Percentiles rank a stretch among this genome's conserved stretches.
These are phyloP conservation scores for Trichophyton simii DNA, from an alignment of 2,329 filamentous ascomycete species.

Conservation along the genomic window DNA sequence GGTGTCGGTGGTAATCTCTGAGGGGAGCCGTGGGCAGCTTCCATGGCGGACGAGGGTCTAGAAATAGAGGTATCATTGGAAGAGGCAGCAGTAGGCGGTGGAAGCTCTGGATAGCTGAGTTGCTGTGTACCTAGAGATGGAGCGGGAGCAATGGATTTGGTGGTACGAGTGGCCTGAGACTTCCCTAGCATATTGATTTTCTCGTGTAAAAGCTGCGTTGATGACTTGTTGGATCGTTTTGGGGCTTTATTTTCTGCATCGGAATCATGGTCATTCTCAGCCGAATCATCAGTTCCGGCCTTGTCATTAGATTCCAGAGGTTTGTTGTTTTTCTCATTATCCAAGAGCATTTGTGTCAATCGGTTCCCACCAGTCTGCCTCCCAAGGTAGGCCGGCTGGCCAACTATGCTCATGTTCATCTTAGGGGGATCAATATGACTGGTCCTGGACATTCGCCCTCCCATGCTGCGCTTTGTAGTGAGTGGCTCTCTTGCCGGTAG, in stretches of 20 bases:
- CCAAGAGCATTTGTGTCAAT: slow-evolving; percentile 23
- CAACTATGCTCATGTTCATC: slow-evolving; percentile 20
- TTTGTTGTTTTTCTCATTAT: slow-evolving; percentile 29
- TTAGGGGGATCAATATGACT: slow-evolving; percentile 60
- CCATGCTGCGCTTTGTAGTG: slow-evolving; percentile 70
- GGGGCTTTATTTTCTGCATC: slow-evolving; percentile 40
- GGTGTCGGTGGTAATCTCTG: neutral
- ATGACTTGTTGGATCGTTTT: slow-evolving; percentile 65
- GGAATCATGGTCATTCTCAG: slow-evolving; percentile 32
- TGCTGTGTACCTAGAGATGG: slow-evolving; percentile 20
- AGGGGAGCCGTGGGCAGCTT: slow-evolving; percentile 6
- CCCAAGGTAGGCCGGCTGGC: slow-evolving; percentile 61
- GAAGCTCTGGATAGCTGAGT: slow-evolving; percentile 27
- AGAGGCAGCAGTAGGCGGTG: slow-evolving; percentile 13
- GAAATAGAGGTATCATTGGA: slow-evolving; percentile 15
- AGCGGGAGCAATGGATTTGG: slow-evolving; percentile 33
- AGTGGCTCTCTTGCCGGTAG: slow-evolving; percentile 83
- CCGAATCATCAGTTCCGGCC: slow-evolving; percentile 45
- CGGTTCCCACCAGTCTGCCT: slow-evolving; percentile 53
- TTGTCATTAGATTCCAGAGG: slow-evolving; percentile 35
- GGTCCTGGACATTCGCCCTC: slow-evolving; percentile 55
- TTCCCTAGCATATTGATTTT: slow-evolving; percentile 68
- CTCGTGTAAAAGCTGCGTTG: slow-evolving; percentile 86
- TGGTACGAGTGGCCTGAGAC: slow-evolving; percentile 35
- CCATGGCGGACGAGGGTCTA: slow-evolving; percentile 32